Evolutionary conservation across 169 alveolate genomes (phyloP), one percentile per base, ranked within the genome.

Genomic region (Plasmodium ovale): DNA sequence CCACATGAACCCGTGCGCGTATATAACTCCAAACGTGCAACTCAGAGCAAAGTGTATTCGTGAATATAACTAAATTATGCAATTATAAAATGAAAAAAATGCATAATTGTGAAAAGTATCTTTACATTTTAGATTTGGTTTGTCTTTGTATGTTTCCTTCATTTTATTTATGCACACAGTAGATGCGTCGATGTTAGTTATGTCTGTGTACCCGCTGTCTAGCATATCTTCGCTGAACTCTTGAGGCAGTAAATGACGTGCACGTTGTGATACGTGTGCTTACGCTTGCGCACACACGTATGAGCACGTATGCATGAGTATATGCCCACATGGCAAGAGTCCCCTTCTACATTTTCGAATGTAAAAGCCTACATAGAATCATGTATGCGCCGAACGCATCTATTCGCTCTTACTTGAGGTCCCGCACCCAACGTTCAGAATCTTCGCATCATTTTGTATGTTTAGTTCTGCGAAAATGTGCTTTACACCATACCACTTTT

Each of bases 161-260:
- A 79, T 79, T 39, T 79, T 79, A n/a, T 64, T 62, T 62, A 79
- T 79, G 72, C 89, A 79, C 3, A 65, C 89, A 39, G 79, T 23
- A 14, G 89, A 79, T 56, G 89, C 89, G 39, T 79, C 89, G 23
- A 79, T 79, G 79, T 79, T 79, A 39, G 89, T 79, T 62, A 79
- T 79, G 29, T 62, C 68, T 1, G 89, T 79, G 5, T 64, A 79
- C 3, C 89, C 89, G 39, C 67, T 79, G 35, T 79, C 89, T 4
- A 49, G 69, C 89, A 79, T 79, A 31, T 79, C 89, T 49, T 79
- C 89, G 39, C 89, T 79, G 19, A 79, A 79, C 51, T 68, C 89
- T 79, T 23, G 7, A 56, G 16, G 47, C 19, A 79, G 25, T 16
- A 42, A 79, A 25, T 9, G 51, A 79, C 7, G 33, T 12, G 31